Conservation (phyloP, 2,329 filamentous ascomycete species). For the Sporothrix pseudoabietina region DNA sequence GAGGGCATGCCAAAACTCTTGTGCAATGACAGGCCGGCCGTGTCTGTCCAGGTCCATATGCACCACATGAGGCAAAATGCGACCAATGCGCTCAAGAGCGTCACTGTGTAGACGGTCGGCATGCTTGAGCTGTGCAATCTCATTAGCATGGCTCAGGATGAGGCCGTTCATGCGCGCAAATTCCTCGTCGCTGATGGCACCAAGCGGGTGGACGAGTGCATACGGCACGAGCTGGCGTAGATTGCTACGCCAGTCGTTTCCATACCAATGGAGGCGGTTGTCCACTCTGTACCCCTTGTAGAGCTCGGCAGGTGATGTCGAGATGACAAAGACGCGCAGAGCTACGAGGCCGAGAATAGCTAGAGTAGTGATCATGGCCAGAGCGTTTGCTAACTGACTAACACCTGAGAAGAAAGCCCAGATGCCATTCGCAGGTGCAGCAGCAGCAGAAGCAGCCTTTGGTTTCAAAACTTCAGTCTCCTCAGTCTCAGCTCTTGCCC, state of each 20-base stretch:
- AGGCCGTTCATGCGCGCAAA: slow-evolving; percentile 37
- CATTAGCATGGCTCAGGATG: slow-evolving; percentile 35
- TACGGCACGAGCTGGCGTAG: slow-evolving; percentile 36
- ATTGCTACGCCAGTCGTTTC: slow-evolving; percentile 36
- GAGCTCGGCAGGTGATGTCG: slow-evolving; percentile 31
- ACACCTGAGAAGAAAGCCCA: slow-evolving; percentile 4
- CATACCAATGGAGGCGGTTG: slow-evolving; percentile 37
- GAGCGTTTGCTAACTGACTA: neutral
- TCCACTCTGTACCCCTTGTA: slow-evolving; percentile 35
- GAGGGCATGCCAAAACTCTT: slow-evolving; percentile 68
- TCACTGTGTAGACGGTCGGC: slow-evolving; percentile 43
- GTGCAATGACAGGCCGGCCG: slow-evolving; percentile 57
- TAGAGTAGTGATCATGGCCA: slow-evolving; percentile 32
- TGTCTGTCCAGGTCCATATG: slow-evolving; percentile 56
- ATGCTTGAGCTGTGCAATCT: slow-evolving; percentile 40
- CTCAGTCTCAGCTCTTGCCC: neutral
- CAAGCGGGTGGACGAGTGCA: slow-evolving; percentile 34
- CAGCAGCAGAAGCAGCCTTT: neutral
- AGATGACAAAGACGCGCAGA: slow-evolving; percentile 33
- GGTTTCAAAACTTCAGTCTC: neutral
- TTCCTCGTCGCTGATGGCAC: slow-evolving; percentile 36
- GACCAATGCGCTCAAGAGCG: slow-evolving; percentile 49
- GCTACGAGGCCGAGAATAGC: slow-evolving; percentile 30
- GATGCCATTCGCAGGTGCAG: neutral
- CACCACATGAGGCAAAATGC: slow-evolving; percentile 58